A percentile compares a stretch with the other conserved stretches of the same genome.
phyloP scores from a whole-genome alignment of 2,329 filamentous ascomycete species.

The Zopfia rhizophila region DNA sequence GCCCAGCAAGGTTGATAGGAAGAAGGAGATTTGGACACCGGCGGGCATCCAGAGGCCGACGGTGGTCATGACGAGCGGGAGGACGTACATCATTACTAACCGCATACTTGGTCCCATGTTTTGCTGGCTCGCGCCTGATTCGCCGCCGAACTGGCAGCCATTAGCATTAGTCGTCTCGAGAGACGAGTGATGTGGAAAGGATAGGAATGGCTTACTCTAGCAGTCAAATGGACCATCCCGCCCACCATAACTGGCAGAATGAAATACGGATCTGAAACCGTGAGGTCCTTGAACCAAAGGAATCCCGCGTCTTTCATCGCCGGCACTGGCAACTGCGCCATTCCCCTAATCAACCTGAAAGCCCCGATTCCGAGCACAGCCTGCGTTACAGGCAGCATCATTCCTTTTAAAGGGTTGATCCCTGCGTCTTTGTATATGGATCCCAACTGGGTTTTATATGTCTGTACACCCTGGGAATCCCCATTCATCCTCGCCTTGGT shows the following conservation, averaged over 20 bases:
- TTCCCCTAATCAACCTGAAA: constrained; percentile 79
- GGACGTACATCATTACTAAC: constrained; percentile 55
- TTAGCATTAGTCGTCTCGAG: constrained; percentile 27
- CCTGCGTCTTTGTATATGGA: constrained; percentile 66
- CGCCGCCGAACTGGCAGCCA: constrained; percentile 58
- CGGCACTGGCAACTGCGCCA: constrained; percentile 83
- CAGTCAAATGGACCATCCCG: constrained; percentile 64
- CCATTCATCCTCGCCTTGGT: constrained; percentile 53
- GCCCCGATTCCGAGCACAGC: constrained; percentile 81
- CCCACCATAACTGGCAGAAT: constrained; percentile 74
- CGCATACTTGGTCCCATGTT: constrained; percentile 43
- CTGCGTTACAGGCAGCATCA: constrained; percentile 68
- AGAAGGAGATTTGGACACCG: constrained; percentile 72
- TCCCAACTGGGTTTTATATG: constrained; percentile 60
- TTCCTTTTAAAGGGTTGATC: constrained; percentile 60
- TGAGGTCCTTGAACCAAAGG: constrained; percentile 83
- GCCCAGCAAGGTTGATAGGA: constrained; percentile 55
- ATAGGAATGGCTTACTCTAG: constrained; percentile 62
- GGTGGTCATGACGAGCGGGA: constrained; percentile 65
- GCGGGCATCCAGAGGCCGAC: constrained; percentile 67
- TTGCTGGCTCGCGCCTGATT: constrained; percentile 53
- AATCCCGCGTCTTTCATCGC: constrained; percentile 75
- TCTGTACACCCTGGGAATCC: constrained; percentile 54
- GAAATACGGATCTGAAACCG: constrained; percentile 79
- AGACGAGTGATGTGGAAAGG: not conserved